A percentile compares a stretch with the other conserved stretches of the same genome.
phyloP scores from a whole-genome alignment of 257 asterid genomes.

The Primulina eburnea region DNA sequence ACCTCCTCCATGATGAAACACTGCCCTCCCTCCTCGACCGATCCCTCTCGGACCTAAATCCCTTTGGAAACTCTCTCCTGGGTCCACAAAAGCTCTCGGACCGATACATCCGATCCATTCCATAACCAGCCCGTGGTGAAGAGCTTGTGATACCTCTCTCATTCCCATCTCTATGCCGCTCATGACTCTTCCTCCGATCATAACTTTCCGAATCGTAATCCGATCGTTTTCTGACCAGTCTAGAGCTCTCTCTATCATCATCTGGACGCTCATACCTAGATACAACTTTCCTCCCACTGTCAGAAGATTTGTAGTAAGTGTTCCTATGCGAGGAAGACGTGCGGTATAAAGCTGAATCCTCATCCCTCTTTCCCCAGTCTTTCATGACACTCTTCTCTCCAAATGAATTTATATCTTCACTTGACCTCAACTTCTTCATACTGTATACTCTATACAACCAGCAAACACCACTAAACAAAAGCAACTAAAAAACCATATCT shows the following conservation, averaged over 20 bases:
- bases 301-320: constrained; percentile 74
- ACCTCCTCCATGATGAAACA: constrained; percentile 83
- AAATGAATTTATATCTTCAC: constrained; percentile 74
- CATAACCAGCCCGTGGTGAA: constrained; percentile 70
- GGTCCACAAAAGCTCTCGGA: constrained; percentile 86
- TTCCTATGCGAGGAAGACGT: constrained; percentile 59
- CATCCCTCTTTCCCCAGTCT: constrained; percentile 90
- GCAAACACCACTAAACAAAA: constrained; percentile 25
- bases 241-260: constrained; percentile 76
- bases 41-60: constrained; percentile 94
- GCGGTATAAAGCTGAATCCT: constrained; percentile 55
- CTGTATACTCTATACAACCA: constrained; percentile 21
- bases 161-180: constrained; percentile 58
- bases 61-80: constrained; percentile 87
- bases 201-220: constrained; percentile 64
- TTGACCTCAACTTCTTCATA: constrained; percentile 89
- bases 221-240: constrained; percentile 56
- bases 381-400: constrained; percentile 67
- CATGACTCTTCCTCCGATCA: constrained; percentile 74
- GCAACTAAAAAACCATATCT: constrained; percentile 10
- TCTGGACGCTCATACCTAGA: constrained; percentile 75
- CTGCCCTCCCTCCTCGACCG: constrained; percentile 81
- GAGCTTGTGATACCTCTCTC: constrained; percentile 70
- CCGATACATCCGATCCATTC: constrained; percentile 64
- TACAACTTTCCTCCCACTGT: constrained; percentile 63